Base-by-base conservation (phyloP, 768 basidiomycete species). In the Rhodotorula sphaerocarpa region DNA sequence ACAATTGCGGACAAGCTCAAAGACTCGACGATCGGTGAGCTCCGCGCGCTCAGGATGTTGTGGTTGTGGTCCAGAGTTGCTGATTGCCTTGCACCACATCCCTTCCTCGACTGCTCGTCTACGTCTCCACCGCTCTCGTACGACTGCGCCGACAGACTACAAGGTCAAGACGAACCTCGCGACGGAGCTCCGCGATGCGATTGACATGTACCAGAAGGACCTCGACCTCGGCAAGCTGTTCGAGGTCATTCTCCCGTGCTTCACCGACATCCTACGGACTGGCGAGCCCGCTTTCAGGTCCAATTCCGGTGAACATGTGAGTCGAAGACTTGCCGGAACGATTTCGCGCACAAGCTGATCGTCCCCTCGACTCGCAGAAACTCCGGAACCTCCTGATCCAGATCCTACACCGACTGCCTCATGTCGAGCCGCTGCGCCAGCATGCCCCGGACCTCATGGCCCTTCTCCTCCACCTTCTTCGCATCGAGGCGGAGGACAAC, bases 401-500 rank as follows among this genome's bases (percentile, higher is more conserved):
- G 73, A 88, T 92, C 54, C 77, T 97, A 33, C 87, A 91, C 75
- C 86, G 91, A 45, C 80, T 96, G 18, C 88, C 90, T 0, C 81
- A 84, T 44, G 82, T 82, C 56, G 95, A 97, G 57, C 78, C 81
- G n/a, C 78, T 91, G 27, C 82, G 86, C 44, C 79, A 81, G 55
- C 85, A 87, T 66, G 80, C 83, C 23, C 76, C 80, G 20, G 74
- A 80, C 3, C 81, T 97, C 48, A 86, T 87, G 74, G 80, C 79
- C 57, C 84, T 89, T 55, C 84, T 95, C 83, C 80, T 96, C 42
- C 80, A 88, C 65, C 79, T 90, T 55, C 80, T 97, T 34, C 84
- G 86, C 30, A 78, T 82, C 68, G 95, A 99, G 78, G 96, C 95
- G 74, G 95, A 99, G 76, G 95, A 99, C 74, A 92, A 91, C 72